Conservation (phyloP, 2,329 filamentous ascomycete genomes). For the Pseudopyrenochaeta lycopersici region DNA sequence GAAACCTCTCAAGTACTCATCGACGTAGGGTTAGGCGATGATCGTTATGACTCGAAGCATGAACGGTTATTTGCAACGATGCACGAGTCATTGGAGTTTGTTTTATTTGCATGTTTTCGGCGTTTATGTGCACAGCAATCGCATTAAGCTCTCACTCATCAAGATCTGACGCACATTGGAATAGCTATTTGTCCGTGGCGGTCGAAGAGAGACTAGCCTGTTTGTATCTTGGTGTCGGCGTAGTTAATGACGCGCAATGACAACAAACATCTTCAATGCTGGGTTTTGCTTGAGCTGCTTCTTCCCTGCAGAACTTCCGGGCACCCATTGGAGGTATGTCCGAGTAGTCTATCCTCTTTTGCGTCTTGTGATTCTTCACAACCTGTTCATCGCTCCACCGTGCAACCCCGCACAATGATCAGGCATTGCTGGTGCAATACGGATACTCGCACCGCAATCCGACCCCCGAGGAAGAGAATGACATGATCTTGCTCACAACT, state of each 20-base stretch:
- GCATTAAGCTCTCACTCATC: too few relatives aligned
- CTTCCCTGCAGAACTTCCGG: not conserved
- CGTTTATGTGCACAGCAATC: too few relatives aligned
- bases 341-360: not conserved
- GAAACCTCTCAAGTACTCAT: slow-evolving; percentile 13
- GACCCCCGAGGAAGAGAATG: not conserved
- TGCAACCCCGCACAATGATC: not conserved
- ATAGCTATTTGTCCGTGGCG: too few relatives aligned
- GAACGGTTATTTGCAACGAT: too few relatives aligned
- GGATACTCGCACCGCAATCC: not conserved
- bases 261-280: not conserved
- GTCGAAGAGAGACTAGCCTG: too few relatives aligned
- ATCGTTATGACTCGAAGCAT: not conserved
- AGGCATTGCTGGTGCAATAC: not conserved
- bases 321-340: not conserved
- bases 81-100: too few relatives aligned
- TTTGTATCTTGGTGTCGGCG: not conserved
- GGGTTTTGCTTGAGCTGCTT: not conserved
- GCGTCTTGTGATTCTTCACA: not conserved
- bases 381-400: not conserved
- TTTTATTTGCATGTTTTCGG: too few relatives aligned
- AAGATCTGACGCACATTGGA: too few relatives aligned
- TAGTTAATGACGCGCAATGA: not conserved
- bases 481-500: not conserved
- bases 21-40: slow-evolving; percentile 34